A percentile compares a stretch with the other conserved stretches of the same genome.
These are phyloP conservation scores for Malassezia psittaci DNA, from an alignment of 1,284 basidiomycete genomes.

Conservation along the genomic window DNA sequence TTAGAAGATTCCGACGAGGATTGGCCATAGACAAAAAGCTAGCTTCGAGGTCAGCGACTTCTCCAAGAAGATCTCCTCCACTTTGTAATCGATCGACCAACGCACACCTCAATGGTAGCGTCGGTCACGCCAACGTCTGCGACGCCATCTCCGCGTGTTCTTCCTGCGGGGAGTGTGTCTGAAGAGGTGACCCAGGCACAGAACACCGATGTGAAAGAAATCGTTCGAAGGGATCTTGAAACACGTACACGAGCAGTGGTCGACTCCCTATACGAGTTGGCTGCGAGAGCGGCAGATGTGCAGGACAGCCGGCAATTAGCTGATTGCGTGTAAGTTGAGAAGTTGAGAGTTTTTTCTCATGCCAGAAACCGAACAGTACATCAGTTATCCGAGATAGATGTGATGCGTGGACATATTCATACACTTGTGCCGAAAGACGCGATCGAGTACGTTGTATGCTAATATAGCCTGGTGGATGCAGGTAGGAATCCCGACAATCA, in stretches of 20 bases:
- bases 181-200: not conserved
- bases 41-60: not conserved
- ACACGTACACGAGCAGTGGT: slow-evolving; percentile 28
- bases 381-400: slow-evolving; percentile 28
- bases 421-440: slow-evolving; percentile 35
- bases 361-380: slow-evolving; percentile 30
- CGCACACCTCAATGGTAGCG: not conserved
- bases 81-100: not conserved
- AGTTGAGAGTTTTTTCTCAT: too few relatives aligned
- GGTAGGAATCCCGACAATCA: slow-evolving; percentile 45
- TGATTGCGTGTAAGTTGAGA: slow-evolving; percentile 24
- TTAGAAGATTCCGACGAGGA: slow-evolving; percentile 46
- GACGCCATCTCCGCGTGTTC: slow-evolving; percentile 12
- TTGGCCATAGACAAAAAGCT: slow-evolving; percentile 22
- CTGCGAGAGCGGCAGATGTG: slow-evolving; percentile 37
- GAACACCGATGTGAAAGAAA: slow-evolving; percentile 6
- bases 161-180: not conserved
- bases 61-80: not conserved
- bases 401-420: slow-evolving; percentile 26
- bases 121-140: slow-evolving; percentile 17
- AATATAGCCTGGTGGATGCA: slow-evolving; percentile 30
- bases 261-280: slow-evolving; percentile 39
- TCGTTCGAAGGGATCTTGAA: slow-evolving; percentile 30
- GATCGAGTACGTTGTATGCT: slow-evolving; percentile 21
- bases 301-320: slow-evolving; percentile 32